phyloP scores from a whole-genome alignment of 1,284 basidiomycete genomes.

The Meira miltonrushii region DNA sequence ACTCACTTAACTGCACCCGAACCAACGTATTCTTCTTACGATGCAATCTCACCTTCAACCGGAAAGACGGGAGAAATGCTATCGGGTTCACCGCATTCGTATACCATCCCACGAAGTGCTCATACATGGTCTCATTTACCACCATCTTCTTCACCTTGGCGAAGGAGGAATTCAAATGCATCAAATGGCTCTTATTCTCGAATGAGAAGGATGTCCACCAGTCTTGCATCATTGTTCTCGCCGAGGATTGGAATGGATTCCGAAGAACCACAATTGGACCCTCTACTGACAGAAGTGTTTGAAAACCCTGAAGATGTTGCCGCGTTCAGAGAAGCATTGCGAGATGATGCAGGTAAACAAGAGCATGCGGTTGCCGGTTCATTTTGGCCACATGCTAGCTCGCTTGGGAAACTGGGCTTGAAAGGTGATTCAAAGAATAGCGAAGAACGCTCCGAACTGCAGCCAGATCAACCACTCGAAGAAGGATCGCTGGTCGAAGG shows the following conservation, averaged over 20 bases:
- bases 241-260: background rate
- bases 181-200: too few relatives aligned
- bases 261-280: slow-evolving; percentile 19
- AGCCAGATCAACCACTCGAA: background rate
- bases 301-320: slow-evolving; percentile 30
- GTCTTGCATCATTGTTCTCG: background rate
- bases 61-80: too few relatives aligned
- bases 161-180: too few relatives aligned
- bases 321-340: slow-evolving; percentile 38
- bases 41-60: too few relatives aligned
- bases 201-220: background rate
- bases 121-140: too few relatives aligned
- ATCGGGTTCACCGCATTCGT: too few relatives aligned
- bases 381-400: background rate
- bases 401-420: background rate
- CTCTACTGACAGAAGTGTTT: slow-evolving; percentile 34
- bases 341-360: slow-evolving; percentile 36
- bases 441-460: background rate
- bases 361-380: slow-evolving; percentile 13
- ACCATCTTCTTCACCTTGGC: too few relatives aligned
- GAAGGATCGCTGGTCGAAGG: background rate
- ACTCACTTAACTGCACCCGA: too few relatives aligned
- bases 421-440: background rate
- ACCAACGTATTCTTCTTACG: too few relatives aligned
- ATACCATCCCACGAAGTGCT: too few relatives aligned